These are phyloP conservation scores for Geosmithia putterillii DNA, from an alignment of 2,329 filamentous ascomycete species.

Conservation along the genomic window DNA sequence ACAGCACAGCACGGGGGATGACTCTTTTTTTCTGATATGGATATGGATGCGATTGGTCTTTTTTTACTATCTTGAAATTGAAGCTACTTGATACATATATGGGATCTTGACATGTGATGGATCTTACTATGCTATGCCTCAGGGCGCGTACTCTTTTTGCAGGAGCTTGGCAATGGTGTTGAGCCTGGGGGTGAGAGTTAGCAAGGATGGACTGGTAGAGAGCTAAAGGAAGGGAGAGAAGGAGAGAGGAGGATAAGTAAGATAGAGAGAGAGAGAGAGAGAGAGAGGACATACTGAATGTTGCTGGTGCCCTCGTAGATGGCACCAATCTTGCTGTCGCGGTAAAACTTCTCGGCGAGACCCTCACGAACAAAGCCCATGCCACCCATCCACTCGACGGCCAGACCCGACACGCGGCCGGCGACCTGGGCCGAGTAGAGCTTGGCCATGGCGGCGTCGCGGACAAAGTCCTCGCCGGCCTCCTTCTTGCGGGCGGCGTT, in stretches of 20 bases:
- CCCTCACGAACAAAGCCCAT: conserved; percentile 98
- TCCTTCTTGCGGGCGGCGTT: conserved; percentile 98
- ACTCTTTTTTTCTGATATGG: no score
- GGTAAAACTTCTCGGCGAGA: conserved; percentile 93
- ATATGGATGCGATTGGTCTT: no score
- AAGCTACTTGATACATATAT: conserved; percentile 6
- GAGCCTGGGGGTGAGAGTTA: conserved; percentile 23
- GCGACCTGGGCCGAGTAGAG: conserved; percentile 90
- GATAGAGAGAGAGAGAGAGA: no score
- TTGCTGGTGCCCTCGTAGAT: conserved; percentile 91
- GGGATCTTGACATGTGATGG: no score
- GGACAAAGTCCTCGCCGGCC: conserved; percentile 87
- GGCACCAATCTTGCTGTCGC: conserved; percentile 96
- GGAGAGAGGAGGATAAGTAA: no score
- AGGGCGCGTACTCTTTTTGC: conserved; percentile 53
- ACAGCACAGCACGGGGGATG: no score
- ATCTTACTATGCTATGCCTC: no score
- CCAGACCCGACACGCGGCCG: conserved; percentile 69
- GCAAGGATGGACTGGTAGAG: background rate
- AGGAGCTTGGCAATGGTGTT: conserved; percentile 53
- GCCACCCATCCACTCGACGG: conserved; percentile 98
- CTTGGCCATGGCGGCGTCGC: conserved; percentile 97
- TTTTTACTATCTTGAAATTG: no score
- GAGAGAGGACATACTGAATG: conserved; percentile 43
- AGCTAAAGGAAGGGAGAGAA: background rate